Evolutionary conservation across 2,329 filamentous ascomycete species (phyloP).

Genomic region (Xylaria arbuscula): DNA sequence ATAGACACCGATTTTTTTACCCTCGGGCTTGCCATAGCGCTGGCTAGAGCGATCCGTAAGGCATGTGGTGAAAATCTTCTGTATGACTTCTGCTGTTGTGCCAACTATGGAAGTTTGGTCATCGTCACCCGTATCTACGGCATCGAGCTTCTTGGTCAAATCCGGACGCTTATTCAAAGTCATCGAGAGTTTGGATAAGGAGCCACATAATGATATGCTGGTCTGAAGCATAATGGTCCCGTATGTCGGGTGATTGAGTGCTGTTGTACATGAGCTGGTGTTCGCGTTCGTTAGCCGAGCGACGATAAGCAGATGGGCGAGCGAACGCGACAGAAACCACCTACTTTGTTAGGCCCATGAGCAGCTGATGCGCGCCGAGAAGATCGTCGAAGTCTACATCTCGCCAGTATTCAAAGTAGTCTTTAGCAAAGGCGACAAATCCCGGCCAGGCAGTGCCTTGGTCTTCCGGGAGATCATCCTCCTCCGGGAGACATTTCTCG

Average conservation of each 20-base stretch:
- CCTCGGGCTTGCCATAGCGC: conserved; percentile 75
- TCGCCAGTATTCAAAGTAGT: conserved; percentile 83
- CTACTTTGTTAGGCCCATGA: conserved; percentile 80
- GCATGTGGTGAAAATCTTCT: conserved; percentile 91
- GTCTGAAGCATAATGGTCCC: conserved; percentile 86
- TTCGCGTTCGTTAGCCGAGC: conserved; percentile 26
- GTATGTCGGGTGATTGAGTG: conserved; percentile 80
- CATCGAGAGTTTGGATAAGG: conserved; percentile 85
- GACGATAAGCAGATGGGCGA: neutral
- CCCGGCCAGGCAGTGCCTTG: conserved; percentile 77
- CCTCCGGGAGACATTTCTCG: conserved; percentile 71
- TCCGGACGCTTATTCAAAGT: conserved; percentile 84
- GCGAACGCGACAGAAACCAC: conserved; percentile 47
- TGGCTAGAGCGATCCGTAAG: conserved; percentile 81
- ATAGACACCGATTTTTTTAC: conserved; percentile 89
- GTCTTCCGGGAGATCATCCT: conserved; percentile 72
- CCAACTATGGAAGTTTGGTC: conserved; percentile 84
- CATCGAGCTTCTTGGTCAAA: conserved; percentile 73
- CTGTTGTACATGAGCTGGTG: conserved; percentile 80
- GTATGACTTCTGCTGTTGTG: conserved; percentile 86
- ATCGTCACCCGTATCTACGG: conserved; percentile 68
- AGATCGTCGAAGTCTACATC: conserved; percentile 83
- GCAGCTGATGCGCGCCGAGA: conserved; percentile 77
- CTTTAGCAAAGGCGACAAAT: conserved; percentile 81
- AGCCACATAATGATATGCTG: conserved; percentile 82